A percentile compares a stretch with the other conserved stretches of the same genome.
These are phyloP conservation scores for Aaosphaeria pasadenensis DNA, from an alignment of 2,329 filamentous ascomycete species.

Conservation along the genomic window DNA sequence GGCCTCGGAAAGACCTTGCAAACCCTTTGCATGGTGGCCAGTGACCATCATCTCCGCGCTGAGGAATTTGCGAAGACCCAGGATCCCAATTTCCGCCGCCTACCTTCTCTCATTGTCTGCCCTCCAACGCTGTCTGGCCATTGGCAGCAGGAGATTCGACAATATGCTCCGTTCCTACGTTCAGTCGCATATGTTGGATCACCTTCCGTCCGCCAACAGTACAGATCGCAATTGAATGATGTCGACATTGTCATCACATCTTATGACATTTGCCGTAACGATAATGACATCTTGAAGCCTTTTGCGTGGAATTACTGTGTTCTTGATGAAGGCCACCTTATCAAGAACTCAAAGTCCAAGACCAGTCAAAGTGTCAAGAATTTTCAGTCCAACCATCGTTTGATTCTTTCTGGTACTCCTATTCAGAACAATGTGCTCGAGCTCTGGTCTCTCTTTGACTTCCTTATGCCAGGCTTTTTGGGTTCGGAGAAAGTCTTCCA, in stretches of 20 bases:
- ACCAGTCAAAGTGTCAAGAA: constrained; percentile 90
- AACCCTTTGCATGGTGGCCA: constrained; percentile 96
- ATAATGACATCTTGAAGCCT: constrained; percentile 77
- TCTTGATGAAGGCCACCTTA: constrained; percentile 93
- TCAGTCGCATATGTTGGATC: constrained; percentile 90
- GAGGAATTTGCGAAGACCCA: constrained; percentile 85
- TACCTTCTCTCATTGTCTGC: constrained; percentile 93
- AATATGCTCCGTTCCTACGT: constrained; percentile 90
- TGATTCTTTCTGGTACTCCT: constrained; percentile 94
- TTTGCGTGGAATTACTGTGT: constrained; percentile 97
- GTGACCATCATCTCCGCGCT: constrained; percentile 89
- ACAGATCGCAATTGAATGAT: constrained; percentile 66
- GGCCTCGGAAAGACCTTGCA: constrained; percentile 96
- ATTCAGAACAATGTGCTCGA: constrained; percentile 98
- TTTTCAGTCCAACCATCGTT: constrained; percentile 83
- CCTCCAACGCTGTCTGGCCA: constrained; percentile 95
- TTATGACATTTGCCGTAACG: constrained; percentile 96
- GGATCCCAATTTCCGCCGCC: constrained; percentile 69
- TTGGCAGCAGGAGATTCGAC: constrained; percentile 97
- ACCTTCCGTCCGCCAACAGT: constrained; percentile 71
- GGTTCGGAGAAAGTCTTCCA: constrained; percentile 96
- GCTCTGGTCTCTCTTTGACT: constrained; percentile 97
- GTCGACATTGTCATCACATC: constrained; percentile 96
- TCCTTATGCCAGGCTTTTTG: constrained; percentile 97
- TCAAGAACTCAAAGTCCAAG: constrained; percentile 98